These are phyloP conservation scores for Pisolithus microcarpus DNA, from an alignment of 768 basidiomycete species.

Conservation along the genomic window DNA sequence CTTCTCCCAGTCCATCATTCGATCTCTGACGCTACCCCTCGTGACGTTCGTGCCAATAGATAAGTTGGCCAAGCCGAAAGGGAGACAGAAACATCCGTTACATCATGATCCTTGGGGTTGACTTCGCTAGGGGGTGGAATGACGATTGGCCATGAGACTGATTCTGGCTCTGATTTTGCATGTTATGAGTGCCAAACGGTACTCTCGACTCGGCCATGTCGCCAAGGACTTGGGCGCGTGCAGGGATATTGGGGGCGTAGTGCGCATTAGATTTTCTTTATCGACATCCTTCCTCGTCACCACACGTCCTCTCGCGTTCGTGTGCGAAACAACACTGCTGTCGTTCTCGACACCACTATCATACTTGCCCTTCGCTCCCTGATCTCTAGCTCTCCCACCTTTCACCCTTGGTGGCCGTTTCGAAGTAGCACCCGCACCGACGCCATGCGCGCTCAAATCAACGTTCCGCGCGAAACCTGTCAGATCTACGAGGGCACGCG, in stretches of 20 bases:
- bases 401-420: slow-evolving; percentile 3
- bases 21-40: slow-evolving; percentile 40
- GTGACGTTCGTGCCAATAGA: slow-evolving; percentile 11
- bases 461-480: slow-evolving; percentile 31
- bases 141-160: slow-evolving; percentile 3
- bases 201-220: slow-evolving; percentile 6
- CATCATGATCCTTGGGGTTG: slow-evolving; percentile 10
- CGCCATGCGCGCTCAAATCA: slow-evolving; percentile 24
- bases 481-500: slow-evolving; percentile 33
- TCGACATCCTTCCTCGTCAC: slow-evolving; percentile 15
- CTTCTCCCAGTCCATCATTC: slow-evolving; percentile 71
- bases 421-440: slow-evolving; percentile 7
- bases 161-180: slow-evolving; percentile 4
- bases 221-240: background rate
- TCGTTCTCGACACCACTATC: background rate
- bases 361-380: background rate
- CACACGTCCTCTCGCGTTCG: slow-evolving; percentile 6
- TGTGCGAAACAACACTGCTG: slow-evolving; percentile 7
- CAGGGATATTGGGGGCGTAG: background rate
- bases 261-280: slow-evolving; percentile 20
- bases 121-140: slow-evolving; percentile 6
- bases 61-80: slow-evolving; percentile 13
- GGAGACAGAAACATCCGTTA: slow-evolving; percentile 1
- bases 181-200: background rate
- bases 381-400: slow-evolving; percentile 3